phyloP scores from a whole-genome alignment of 1,139 yeast species.

The Zygosaccharomyces sapae region DNA sequence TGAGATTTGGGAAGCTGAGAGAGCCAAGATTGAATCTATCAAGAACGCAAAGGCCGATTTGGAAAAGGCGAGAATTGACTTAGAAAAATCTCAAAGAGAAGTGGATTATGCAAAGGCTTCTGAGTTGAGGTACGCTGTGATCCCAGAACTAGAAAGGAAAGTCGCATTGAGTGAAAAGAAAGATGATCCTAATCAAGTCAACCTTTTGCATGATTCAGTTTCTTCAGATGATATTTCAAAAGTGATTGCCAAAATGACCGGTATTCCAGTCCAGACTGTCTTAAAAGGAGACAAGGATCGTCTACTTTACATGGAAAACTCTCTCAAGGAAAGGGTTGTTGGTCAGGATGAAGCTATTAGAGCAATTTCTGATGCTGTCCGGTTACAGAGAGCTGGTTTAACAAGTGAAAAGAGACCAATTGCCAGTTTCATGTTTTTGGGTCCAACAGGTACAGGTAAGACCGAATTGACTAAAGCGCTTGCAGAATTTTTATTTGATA shows the following conservation, averaged over 20 bases:
- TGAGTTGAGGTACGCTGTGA: slow-evolving; percentile 77
- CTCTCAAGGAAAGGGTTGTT: slow-evolving; percentile 70
- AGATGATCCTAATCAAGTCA: slow-evolving; percentile 29
- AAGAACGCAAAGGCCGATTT: slow-evolving; percentile 75
- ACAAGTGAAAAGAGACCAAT: slow-evolving; percentile 92
- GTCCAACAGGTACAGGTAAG: slow-evolving; percentile 98
- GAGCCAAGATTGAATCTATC: slow-evolving; percentile 64
- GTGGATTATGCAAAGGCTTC: slow-evolving; percentile 89
- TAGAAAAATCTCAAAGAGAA: slow-evolving; percentile 76
- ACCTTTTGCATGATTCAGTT: slow-evolving; percentile 81
- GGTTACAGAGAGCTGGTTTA: slow-evolving; percentile 92
- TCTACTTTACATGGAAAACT: slow-evolving; percentile 78
- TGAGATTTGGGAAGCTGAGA: slow-evolving; percentile 82
- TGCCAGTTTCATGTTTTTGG: slow-evolving; percentile 91
- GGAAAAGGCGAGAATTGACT: slow-evolving; percentile 77
- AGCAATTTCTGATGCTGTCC: slow-evolving; percentile 88
- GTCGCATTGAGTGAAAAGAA: slow-evolving; percentile 51
- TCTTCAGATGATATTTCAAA: slow-evolving; percentile 90
- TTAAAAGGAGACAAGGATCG: slow-evolving; percentile 94
- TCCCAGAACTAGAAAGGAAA: slow-evolving; percentile 69
- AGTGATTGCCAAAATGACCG: slow-evolving; percentile 91
- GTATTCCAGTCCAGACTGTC: slow-evolving; percentile 87
- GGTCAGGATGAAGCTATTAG: slow-evolving; percentile 95
- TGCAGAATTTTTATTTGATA: slow-evolving; percentile 87
- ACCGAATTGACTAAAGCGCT: slow-evolving; percentile 89